Evolutionary conservation across 2,329 filamentous ascomycete genomes (phyloP).

Genomic region (Diplodia mutila): DNA sequence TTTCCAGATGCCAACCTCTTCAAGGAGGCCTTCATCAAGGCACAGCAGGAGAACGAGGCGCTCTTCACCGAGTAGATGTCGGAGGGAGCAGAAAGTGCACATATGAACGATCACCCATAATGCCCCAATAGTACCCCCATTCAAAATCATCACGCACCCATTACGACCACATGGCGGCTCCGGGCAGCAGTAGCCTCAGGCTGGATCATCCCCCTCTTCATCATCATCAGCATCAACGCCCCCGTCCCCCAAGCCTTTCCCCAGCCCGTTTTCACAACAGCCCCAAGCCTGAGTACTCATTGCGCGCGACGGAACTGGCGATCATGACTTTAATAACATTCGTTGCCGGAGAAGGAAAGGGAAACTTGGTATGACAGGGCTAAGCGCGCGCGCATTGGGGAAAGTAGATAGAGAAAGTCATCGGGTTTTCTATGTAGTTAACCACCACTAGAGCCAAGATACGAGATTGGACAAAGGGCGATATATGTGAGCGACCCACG

Average conservation of each 20-base stretch:
- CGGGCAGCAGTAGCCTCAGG: conserved; percentile 15
- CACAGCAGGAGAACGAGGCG: conserved; percentile 92
- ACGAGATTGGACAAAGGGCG: conserved; percentile 5
- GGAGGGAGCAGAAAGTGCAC: conserved; percentile 10
- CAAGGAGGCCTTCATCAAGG: conserved; percentile 97
- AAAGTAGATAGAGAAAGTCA: conserved; percentile 21
- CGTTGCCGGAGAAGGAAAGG: conserved; percentile 21
- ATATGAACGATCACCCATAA: conserved; percentile 16
- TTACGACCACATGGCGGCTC: conserved; percentile 11
- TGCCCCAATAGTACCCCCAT: conserved; percentile 20
- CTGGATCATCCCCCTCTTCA: neutral
- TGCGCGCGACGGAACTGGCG: conserved; percentile 16
- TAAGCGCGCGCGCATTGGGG: conserved; percentile 16
- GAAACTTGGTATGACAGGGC: conserved; percentile 13
- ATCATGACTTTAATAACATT: neutral
- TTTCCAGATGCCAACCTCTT: conserved; percentile 85
- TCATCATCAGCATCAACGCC: conserved; percentile 1
- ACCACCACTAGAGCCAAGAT: conserved; percentile 8
- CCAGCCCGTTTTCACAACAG: conserved; percentile 9
- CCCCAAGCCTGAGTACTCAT: conserved; percentile 10
- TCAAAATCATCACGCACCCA: conserved; percentile 9
- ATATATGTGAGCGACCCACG: neutral
- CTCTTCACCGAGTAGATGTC: conserved; percentile 59
- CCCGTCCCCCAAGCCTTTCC: neutral
- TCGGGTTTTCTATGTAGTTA: conserved; percentile 15